These are phyloP conservation scores for Coniella vitis DNA, from an alignment of 2,329 filamentous ascomycete species.

Conservation along the genomic window DNA sequence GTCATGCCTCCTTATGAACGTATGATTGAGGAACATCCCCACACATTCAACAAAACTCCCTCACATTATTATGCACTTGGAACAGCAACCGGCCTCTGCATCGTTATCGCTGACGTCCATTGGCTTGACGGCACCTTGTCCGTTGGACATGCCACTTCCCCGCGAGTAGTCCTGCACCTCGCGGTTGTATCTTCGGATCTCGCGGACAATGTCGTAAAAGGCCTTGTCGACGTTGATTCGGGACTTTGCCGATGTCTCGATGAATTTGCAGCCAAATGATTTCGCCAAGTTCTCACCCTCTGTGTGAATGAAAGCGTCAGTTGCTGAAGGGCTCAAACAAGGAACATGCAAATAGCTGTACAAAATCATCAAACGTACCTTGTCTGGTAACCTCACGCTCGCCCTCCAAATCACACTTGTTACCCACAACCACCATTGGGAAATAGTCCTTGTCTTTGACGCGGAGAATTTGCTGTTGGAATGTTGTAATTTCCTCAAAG, in stretches of 20 bases:
- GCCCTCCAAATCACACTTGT: slow-evolving; percentile 96
- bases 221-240: slow-evolving; percentile 97
- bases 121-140: slow-evolving; percentile 58
- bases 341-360: slow-evolving; percentile 1
- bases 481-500: slow-evolving; percentile 97
- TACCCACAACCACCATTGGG: slow-evolving; percentile 96
- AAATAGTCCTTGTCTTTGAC: slow-evolving; percentile 99
- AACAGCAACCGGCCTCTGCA: slow-evolving; percentile 70
- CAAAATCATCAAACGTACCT: slow-evolving; percentile 51
- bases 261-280: slow-evolving; percentile 94
- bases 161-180: slow-evolving; percentile 87
- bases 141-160: slow-evolving; percentile 57
- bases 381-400: slow-evolving; percentile 88
- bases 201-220: slow-evolving; percentile 96
- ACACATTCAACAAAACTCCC: slow-evolving; percentile 4
- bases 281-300: slow-evolving; percentile 84
- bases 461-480: slow-evolving; percentile 95
- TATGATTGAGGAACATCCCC: slow-evolving; percentile 3
- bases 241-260: slow-evolving; percentile 97
- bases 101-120: slow-evolving; percentile 71
- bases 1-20: background rate
- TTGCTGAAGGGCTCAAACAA: background rate
- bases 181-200: slow-evolving; percentile 97
- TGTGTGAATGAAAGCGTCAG: slow-evolving; percentile 34
- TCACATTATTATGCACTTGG: slow-evolving; percentile 85